Base-by-base conservation (phyloP, 139 green algal genomes). In the Edaphochlamys debaryana region DNA sequence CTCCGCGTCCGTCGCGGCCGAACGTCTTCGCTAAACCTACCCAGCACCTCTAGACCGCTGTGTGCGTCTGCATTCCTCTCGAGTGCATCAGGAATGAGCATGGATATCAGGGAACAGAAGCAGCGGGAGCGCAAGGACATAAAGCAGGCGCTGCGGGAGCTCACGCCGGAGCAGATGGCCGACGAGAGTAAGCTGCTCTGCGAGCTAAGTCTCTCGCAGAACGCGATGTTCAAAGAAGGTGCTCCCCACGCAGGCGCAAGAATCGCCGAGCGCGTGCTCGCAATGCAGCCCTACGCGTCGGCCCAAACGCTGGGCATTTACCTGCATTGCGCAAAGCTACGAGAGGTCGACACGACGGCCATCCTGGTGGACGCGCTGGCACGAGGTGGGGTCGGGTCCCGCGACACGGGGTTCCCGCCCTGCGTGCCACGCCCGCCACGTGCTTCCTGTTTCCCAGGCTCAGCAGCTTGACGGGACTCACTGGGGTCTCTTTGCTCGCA, bases 261-360 rank as follows among this genome's bases (percentile, higher is more conserved):
- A 2, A 91, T 92, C n/a, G 81, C 74, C 9, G 37, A 78, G 1
- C 70, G 69, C 2, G 77, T 96, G 2, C 41, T 95, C 27, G 54
- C 54, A 2, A 48, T 70, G n/a, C 15, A n/a, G 0, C 58, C 90
- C 2, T 93, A 94, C 75, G 32, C 79, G 23, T 8, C 71, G 0
- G 63, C 86, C 0, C 69, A 56, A 1, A 89, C 67, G 0, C 38
- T 95, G 17, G 92, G 88, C 8, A 63, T 95, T 34, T 97, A 96
- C 56, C 66, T 97, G 25, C 87, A 93, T 38, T 95, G 90, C 32
- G 75, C 82, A 19, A 86, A 85, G 52, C 78, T 97, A 40, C 74
- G 91, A 13, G 94, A 97, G 37, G 94, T 97, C 0, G 91, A 97
- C 80, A 96, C 93, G 1, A 90, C 58, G 0, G 29, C 48, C 0